Evolutionary conservation across 352 stramenopile species (phyloP).

Genomic region (Vaucheria bursata): DNA sequence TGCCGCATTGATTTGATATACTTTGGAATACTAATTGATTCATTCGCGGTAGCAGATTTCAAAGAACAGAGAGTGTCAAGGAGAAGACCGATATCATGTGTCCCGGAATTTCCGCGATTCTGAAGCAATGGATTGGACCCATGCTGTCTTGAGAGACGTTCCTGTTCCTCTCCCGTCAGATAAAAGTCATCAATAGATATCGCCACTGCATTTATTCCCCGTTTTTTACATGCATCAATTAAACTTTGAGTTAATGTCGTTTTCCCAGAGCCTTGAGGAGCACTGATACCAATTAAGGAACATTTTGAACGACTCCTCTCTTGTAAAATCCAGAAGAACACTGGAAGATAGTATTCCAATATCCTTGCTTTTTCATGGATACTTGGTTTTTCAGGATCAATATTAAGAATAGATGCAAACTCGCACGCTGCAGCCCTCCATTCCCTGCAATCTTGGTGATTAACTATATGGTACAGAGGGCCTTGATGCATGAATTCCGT

Average conservation of each 20-base stretch:
- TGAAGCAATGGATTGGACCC: slow-evolving; percentile 41
- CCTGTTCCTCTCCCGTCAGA: slow-evolving; percentile 41
- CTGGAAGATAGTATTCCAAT: slow-evolving; percentile 36
- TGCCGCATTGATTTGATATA: slow-evolving; percentile 50
- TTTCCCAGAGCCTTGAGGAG: slow-evolving; percentile 49
- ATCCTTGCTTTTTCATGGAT: slow-evolving; percentile 14
- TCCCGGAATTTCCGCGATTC: slow-evolving; percentile 46
- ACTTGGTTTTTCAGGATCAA: slow-evolving; percentile 14
- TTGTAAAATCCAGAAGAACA: slow-evolving; percentile 39
- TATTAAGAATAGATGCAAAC: slow-evolving; percentile 23
- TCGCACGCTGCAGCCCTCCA: slow-evolving; percentile 16
- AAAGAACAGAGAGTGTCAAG: slow-evolving; percentile 25
- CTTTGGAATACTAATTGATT: slow-evolving; percentile 8
- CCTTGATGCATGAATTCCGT: too few species aligned
- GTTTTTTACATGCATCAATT: slow-evolving; percentile 17
- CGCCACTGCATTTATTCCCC: slow-evolving; percentile 15
- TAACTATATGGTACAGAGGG: too few species aligned
- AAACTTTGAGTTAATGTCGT: slow-evolving; percentile 43
- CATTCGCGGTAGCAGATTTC: neutral
- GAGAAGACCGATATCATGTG: slow-evolving; percentile 44
- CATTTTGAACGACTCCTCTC: neutral
- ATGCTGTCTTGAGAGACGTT: slow-evolving; percentile 31
- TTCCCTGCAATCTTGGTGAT: too few species aligned
- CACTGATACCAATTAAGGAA: slow-evolving; percentile 26
- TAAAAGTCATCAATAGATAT: slow-evolving; percentile 53